A percentile compares a stretch with the other conserved stretches of the same genome.
Conservation (phyloP, 306 rosid genomes). For the Boehmeria nivea region DNA sequence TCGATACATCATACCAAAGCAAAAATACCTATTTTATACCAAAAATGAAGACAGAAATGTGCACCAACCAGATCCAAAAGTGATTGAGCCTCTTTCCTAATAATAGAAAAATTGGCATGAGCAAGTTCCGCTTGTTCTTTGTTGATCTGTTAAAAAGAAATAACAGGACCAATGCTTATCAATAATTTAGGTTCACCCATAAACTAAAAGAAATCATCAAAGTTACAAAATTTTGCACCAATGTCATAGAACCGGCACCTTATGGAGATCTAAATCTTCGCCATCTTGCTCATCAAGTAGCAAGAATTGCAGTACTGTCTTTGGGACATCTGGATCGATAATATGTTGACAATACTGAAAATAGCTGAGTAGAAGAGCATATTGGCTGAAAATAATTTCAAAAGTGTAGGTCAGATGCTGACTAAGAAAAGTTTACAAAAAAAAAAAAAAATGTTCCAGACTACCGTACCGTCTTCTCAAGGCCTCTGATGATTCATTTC, state of each 20-base stretch:
- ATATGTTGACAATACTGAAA: constrained; percentile 90
- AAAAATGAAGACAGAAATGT: no score
- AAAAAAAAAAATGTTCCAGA: constrained; percentile 17
- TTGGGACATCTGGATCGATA: constrained; percentile 86
- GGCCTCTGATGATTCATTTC: constrained; percentile 90
- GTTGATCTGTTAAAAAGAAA: constrained; percentile 53
- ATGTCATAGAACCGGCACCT: constrained; percentile 44
- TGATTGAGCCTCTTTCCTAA: constrained; percentile 87
- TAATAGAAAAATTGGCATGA: constrained; percentile 70
- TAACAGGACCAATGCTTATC: constrained; percentile 5
- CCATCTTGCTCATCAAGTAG: constrained; percentile 74
- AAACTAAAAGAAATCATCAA: background rate
- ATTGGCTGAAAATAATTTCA: constrained; percentile 62
- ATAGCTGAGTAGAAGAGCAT: constrained; percentile 89
- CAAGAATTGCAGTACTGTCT: constrained; percentile 76
- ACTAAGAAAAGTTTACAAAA: no score
- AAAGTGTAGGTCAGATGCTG: constrained; percentile 40
- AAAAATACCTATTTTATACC: background rate
- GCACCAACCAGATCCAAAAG: constrained; percentile 73
- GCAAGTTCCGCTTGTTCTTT: constrained; percentile 84
- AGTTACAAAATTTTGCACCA: constrained; percentile 8
- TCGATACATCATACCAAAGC: background rate
- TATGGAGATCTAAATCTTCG: constrained; percentile 81
- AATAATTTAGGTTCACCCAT: background rate
- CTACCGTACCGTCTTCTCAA: constrained; percentile 80